Evolutionary conservation across 768 basidiomycete genomes (phyloP), one percentile per base, ranked within the genome.

Genomic region (Exsudoporus frostii): DNA sequence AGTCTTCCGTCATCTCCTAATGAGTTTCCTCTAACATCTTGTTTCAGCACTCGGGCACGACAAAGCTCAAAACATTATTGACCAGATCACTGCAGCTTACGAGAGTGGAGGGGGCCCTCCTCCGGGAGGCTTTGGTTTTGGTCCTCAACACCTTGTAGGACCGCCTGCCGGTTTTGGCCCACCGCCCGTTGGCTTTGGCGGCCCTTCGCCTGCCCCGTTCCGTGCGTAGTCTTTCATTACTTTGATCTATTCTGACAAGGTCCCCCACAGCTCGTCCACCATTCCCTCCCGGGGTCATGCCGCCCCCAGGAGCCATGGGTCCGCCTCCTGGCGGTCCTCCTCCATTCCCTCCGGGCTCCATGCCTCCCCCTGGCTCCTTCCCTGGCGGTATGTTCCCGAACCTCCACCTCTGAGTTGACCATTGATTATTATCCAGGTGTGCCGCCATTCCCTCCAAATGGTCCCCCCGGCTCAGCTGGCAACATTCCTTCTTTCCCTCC

Each of bases 11-110:
- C 17, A 32, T 36, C 9, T 19, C 27, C 2, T 24, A n/a, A 17
- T 19, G 5, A 13, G 1, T 41, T 14, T 25, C 49, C 36, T 37
- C 55, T 59, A 30, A 70, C 30, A 32, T 51, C 59, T 14, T 50
- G 44, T 40, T 53, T 51, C 61, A 91, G 89, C 89, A 2, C 82
- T 92, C 51, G 89, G 89, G 51, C 93, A 98, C 72, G 95, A 98
- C 80, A 96, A 96, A 71, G 95, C 96, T 17, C 97, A 99, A 72
- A 92, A 76, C 63, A 93, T 98, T 69, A 98, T 99, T 68, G 96
- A 99, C 80, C 92, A 96, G 72, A 98, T 99, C 71, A 95, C 93
- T 34, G 85, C 89, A 20, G 86, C 90, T 24, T 97, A 96, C 65
- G 96, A 98, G 73, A 81, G 80, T 27, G 85, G 89, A 39, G 85